These are phyloP conservation scores for Neckera pumila DNA, from an alignment of 225 moss, liverwort and hornwort species.

Conservation along the genomic window DNA sequence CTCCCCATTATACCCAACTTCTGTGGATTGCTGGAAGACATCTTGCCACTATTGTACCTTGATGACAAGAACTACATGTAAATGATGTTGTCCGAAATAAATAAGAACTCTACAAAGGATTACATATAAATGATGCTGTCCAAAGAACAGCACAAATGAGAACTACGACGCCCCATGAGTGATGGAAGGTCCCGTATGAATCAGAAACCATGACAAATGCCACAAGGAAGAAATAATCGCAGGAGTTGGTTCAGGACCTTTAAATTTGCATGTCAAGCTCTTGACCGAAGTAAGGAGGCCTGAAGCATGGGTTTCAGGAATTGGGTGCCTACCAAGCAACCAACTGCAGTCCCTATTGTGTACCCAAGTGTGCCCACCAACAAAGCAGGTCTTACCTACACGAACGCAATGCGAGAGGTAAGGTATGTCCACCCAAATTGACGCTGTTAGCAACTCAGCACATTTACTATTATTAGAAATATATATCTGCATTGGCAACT, in stretches of 20 bases:
- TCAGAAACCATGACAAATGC: neutral
- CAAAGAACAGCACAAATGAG: neutral
- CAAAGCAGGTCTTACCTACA: slow-evolving; percentile 83
- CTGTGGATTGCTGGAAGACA: neutral
- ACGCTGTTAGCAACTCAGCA: neutral
- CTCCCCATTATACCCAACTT: neutral
- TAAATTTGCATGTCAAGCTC: neutral
- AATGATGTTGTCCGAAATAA: neutral
- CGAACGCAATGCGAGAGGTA: neutral
- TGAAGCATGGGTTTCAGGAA: slow-evolving; percentile 55
- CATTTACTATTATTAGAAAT: neutral
- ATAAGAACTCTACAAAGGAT: neutral
- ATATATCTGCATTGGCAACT: too few species aligned
- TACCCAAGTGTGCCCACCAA: slow-evolving; percentile 93
- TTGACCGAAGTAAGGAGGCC: neutral
- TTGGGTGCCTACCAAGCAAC: slow-evolving; percentile 64
- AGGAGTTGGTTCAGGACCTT: neutral
- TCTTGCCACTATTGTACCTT: neutral
- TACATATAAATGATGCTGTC: neutral
- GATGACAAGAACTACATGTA: neutral
- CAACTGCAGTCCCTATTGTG: slow-evolving; percentile 75
- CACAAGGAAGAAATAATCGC: neutral
- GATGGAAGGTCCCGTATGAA: neutral
- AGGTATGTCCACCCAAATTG: neutral
- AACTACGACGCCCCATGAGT: neutral